phyloP scores from a whole-genome alignment of 2,329 filamentous ascomycete species.

The Microdochium bolleyi region DNA sequence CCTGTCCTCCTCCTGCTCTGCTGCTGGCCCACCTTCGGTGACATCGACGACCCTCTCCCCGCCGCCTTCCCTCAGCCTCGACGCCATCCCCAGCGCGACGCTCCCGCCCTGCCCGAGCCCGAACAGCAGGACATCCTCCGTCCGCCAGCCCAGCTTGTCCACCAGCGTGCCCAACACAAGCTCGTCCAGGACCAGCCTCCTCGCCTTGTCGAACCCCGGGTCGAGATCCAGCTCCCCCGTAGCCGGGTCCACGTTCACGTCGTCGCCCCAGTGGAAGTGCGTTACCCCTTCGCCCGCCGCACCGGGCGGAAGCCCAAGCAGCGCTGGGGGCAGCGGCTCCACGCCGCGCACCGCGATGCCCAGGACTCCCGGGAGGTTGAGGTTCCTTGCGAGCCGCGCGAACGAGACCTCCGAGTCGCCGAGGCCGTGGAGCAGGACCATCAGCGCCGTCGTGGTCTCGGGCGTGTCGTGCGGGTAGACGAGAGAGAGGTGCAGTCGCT shows the following conservation, averaged over 20 bases:
- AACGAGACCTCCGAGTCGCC: constrained; percentile 69
- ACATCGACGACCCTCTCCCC: constrained; percentile 23
- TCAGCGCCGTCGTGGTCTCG: constrained; percentile 62
- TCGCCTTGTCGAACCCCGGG: constrained; percentile 48
- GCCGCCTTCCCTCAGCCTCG: constrained; percentile 26
- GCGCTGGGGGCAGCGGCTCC: constrained; percentile 57
- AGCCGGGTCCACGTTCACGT: constrained; percentile 42
- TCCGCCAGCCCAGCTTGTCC: constrained; percentile 48
- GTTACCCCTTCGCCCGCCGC: constrained; percentile 39
- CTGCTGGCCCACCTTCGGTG: constrained; percentile 4
- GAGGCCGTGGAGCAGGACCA: constrained; percentile 77
- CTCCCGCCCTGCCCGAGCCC: constrained; percentile 63
- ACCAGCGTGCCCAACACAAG: constrained; percentile 46
- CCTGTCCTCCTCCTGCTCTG: neutral
- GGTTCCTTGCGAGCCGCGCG: constrained; percentile 55
- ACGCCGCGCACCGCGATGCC: constrained; percentile 69
- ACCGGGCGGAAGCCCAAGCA: constrained; percentile 53
- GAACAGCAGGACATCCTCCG: constrained; percentile 53
- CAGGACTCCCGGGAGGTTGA: constrained; percentile 70
- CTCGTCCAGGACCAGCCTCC: constrained; percentile 34
- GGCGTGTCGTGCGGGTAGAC: constrained; percentile 40
- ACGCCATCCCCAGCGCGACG: constrained; percentile 47
- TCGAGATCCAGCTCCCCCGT: constrained; percentile 52
- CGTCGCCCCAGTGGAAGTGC: constrained; percentile 61
- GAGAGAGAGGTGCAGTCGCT: constrained; percentile 31